A percentile compares a stretch with the other conserved stretches of the same genome.
phyloP scores from a whole-genome alignment of 1,284 basidiomycete genomes.

The Singerocomus rubriflavus region DNA sequence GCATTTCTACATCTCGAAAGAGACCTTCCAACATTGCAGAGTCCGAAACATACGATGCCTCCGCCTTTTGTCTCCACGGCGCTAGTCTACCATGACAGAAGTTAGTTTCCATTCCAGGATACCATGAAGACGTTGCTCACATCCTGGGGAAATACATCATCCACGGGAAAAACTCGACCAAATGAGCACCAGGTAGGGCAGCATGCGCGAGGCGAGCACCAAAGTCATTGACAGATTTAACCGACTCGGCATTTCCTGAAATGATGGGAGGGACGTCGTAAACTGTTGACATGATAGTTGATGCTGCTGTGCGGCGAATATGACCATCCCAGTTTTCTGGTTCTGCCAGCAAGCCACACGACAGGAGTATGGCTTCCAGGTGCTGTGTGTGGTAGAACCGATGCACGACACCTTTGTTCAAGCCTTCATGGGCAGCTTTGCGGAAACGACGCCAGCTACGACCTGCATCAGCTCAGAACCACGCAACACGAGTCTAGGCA shows the following conservation, averaged over 20 bases:
- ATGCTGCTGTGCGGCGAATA: slow-evolving; percentile 6
- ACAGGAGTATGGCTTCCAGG: slow-evolving; percentile 8
- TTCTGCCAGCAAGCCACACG: slow-evolving; percentile 8
- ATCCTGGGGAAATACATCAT: too few relatives aligned
- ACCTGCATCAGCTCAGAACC: not conserved
- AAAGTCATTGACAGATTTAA: slow-evolving; percentile 5
- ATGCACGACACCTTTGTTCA: slow-evolving; percentile 4
- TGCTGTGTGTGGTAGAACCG: slow-evolving; percentile 10
- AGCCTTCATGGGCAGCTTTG: too few relatives aligned
- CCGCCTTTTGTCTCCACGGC: too few relatives aligned
- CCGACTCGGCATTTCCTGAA: slow-evolving; percentile 3
- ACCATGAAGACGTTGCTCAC: too few relatives aligned
- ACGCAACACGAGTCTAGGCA: not conserved
- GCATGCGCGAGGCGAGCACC: too few relatives aligned
- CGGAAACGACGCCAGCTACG: slow-evolving; percentile 8
- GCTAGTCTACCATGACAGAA: not conserved
- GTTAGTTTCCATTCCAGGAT: not conserved
- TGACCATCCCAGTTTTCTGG: slow-evolving; percentile 17
- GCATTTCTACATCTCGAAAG: slow-evolving; percentile 4
- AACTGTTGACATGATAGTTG: slow-evolving; percentile 7
- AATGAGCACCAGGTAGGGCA: too few relatives aligned
- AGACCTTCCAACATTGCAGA: slow-evolving; percentile 4
- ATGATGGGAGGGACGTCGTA: slow-evolving; percentile 8
- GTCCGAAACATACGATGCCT: too few relatives aligned
- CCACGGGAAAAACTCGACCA: too few relatives aligned